Conservation (phyloP, 139 green algal genomes). For the Haematococcus lacustris region DNA sequence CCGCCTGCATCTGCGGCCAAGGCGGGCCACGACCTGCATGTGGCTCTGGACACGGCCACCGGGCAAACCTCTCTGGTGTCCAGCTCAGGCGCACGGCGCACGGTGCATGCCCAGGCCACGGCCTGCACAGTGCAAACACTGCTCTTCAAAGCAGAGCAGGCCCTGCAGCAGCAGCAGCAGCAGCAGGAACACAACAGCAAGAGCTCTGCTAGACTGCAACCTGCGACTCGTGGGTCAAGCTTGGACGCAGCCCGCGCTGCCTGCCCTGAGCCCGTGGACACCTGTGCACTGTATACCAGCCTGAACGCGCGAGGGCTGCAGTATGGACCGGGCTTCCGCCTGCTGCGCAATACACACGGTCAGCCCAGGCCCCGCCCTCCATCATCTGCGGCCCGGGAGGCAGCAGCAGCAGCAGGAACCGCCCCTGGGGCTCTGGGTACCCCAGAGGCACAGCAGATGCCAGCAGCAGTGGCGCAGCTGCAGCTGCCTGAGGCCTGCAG, state of each 20-base stretch:
- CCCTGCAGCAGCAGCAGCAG: background rate
- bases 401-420: too few species aligned
- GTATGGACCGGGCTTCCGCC: constrained; percentile 77
- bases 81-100: background rate
- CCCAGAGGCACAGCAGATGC: background rate
- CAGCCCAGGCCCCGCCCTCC: too few species aligned
- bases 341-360: too few species aligned
- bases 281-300: constrained; percentile 59
- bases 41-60: background rate
- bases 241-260: constrained; percentile 8
- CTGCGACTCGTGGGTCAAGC: background rate
- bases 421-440: constrained; percentile 20
- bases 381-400: too few species aligned
- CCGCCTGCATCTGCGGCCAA: background rate
- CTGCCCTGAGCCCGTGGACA: constrained; percentile 18
- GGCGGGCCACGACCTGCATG: background rate
- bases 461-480: background rate
- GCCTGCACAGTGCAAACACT: too few species aligned
- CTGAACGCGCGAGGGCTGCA: constrained; percentile 65
- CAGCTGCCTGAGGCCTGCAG: too few species aligned
- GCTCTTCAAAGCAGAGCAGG: background rate
- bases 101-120: background rate
- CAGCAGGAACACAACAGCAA: background rate
- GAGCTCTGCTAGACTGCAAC: background rate
- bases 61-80: background rate